These are phyloP conservation scores for Sporobolomyces phaffii DNA, from an alignment of 768 basidiomycete genomes.

Conservation along the genomic window DNA sequence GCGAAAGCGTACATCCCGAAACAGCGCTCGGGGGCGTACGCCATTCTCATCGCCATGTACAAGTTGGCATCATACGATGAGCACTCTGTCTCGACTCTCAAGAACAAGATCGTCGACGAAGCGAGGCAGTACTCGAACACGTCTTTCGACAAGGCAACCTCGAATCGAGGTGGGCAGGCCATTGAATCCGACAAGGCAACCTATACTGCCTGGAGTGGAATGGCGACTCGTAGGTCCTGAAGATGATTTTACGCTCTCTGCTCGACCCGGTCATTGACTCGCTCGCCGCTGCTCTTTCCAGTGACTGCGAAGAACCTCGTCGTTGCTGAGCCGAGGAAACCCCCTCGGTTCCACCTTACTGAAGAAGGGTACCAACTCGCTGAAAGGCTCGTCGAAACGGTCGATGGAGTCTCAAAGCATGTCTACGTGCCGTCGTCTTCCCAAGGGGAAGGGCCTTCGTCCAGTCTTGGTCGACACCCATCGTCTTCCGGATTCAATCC, in stretches of 20 bases:
- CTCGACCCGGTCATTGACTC: too few species aligned
- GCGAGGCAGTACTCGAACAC: conserved; percentile 1
- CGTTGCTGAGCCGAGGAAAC: conserved; percentile 2
- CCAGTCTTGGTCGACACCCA: background rate
- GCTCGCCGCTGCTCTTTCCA: background rate
- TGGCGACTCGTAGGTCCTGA: conserved; percentile 11
- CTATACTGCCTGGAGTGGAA: conserved; percentile 28
- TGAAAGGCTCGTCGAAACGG: conserved; percentile 15
- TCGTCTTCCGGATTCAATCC: conserved; percentile 6
- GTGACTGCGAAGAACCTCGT: conserved; percentile 14
- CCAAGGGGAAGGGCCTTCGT: too few species aligned
- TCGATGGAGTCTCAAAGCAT: conserved; percentile 5
- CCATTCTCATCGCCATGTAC: conserved; percentile 35
- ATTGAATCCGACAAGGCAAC: background rate
- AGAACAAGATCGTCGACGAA: conserved; percentile 4
- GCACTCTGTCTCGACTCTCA: background rate
- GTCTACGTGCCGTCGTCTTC: background rate
- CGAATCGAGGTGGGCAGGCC: background rate
- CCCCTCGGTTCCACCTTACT: conserved; percentile 11
- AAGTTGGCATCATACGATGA: conserved; percentile 13
- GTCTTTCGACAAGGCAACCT: conserved; percentile 14
- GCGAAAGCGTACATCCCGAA: conserved; percentile 27
- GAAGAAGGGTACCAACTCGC: conserved; percentile 25
- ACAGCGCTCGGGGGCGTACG: conserved; percentile 24
- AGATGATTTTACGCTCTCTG: too few species aligned